Percentiles rank a stretch among this genome's conserved stretches.
Conservation (phyloP, 352 stramenopile species). For the Pythium rhizo-oryzae region DNA sequence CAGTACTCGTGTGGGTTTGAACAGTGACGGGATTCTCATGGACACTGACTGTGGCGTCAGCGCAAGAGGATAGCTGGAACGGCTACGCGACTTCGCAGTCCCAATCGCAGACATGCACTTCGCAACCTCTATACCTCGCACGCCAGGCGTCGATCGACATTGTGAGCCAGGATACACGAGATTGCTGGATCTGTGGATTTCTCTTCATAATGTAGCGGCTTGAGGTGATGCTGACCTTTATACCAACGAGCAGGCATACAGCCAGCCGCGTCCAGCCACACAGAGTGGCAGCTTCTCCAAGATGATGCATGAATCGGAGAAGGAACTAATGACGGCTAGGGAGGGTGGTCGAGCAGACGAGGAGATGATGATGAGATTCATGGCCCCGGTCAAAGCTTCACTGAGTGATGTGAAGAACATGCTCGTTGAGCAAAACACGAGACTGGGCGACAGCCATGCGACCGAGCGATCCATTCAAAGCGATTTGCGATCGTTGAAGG, state of each 20-base stretch:
- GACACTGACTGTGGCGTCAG: neutral
- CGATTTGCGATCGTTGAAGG: conserved; percentile 15
- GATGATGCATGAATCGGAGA: neutral
- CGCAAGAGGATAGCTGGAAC: conserved; percentile 33
- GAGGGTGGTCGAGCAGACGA: conserved; percentile 11
- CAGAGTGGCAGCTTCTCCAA: conserved; percentile 15
- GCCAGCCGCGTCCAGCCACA: neutral
- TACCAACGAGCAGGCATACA: conserved; percentile 13
- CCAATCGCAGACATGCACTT: conserved; percentile 37
- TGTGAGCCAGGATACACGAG: conserved; percentile 15
- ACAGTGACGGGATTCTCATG: neutral
- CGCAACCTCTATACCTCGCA: conserved; percentile 16
- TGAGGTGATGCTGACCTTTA: conserved; percentile 32
- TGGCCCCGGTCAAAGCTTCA: conserved; percentile 4
- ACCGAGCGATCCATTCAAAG: neutral
- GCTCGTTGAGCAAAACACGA: conserved; percentile 4
- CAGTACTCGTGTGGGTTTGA: neutral
- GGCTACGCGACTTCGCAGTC: conserved; percentile 44
- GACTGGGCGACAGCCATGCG: neutral
- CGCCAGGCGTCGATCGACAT: conserved; percentile 1
- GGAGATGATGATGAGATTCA: conserved; percentile 7
- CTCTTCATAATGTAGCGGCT: neutral
- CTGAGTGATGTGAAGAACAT: conserved; percentile 19
- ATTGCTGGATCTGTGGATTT: conserved; percentile 3
- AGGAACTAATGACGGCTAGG: neutral